These are phyloP conservation scores for Eutrema japonicum DNA, from an alignment of 345 rosid species.

Conservation along the genomic window DNA sequence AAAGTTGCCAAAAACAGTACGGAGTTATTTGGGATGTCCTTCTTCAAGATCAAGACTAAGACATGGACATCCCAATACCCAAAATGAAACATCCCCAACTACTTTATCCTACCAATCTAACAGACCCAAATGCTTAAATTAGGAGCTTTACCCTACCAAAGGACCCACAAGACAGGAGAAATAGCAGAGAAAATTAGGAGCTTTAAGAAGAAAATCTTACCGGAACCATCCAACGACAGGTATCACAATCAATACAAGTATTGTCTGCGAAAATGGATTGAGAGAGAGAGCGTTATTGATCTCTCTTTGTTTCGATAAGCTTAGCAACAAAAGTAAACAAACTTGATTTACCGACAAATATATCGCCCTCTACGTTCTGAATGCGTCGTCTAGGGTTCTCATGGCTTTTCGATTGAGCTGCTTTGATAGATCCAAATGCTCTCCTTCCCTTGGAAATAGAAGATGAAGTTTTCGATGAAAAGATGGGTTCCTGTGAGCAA, in stretches of 20 bases:
- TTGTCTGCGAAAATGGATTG: slow-evolving; percentile 48
- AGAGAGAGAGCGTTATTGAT: slow-evolving; percentile 9
- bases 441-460: slow-evolving; percentile 5
- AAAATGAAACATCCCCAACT: not conserved
- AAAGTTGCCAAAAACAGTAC: not conserved
- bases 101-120: slow-evolving; percentile 21
- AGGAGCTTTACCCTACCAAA: not conserved
- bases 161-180: slow-evolving; percentile 12
- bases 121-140: slow-evolving; percentile 6
- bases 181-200: not conserved
- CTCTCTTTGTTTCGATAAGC: slow-evolving; percentile 6
- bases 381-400: slow-evolving; percentile 41
- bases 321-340: not conserved
- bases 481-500: slow-evolving; percentile 3
- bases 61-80: not conserved
- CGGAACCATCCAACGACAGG: slow-evolving; percentile 87
- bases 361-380: slow-evolving; percentile 61
- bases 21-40: not conserved
- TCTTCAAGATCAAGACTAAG: slow-evolving; percentile 23
- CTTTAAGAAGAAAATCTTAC: slow-evolving; percentile 37
- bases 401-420: slow-evolving; percentile 39
- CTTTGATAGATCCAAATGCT: slow-evolving; percentile 37
- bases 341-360: slow-evolving; percentile 55
- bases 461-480: slow-evolving; percentile 8
- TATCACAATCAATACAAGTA: slow-evolving; percentile 71